Percentiles rank a stretch among this genome's conserved stretches.
Conservation (phyloP, 768 basidiomycete species). For the Gautieria morchelliformis region DNA sequence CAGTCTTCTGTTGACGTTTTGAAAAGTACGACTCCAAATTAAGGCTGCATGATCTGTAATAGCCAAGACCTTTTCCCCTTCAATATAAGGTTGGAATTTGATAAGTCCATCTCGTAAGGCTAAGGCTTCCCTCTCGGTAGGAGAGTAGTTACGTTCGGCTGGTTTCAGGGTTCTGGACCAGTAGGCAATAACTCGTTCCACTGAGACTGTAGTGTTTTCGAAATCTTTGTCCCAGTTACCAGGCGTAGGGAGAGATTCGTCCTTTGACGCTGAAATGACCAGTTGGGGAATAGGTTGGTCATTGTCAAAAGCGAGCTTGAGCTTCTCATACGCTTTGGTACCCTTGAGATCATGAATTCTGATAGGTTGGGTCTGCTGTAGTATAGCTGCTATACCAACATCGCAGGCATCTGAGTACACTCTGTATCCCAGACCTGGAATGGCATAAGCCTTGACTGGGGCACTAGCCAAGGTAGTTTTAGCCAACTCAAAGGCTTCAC, state of each 20-base stretch:
- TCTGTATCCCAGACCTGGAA: constrained; percentile 21
- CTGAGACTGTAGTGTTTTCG: constrained; percentile 7
- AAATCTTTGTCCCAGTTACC: constrained; percentile 16
- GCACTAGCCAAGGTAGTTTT: constrained; percentile 24
- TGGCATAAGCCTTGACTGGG: constrained; percentile 24
- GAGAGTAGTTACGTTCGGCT: constrained; percentile 11
- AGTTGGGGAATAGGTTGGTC: constrained; percentile 5
- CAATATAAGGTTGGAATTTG: constrained; percentile 12
- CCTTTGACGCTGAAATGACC: background rate
- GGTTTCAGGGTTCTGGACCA: constrained; percentile 12
- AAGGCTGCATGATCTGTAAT: constrained; percentile 13
- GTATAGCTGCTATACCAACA: constrained; percentile 21
- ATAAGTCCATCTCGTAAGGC: constrained; percentile 12
- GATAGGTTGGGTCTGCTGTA: constrained; percentile 20
- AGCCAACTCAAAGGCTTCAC: constrained; percentile 19
- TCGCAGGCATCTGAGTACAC: constrained; percentile 27
- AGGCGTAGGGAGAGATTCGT: constrained; percentile 21
- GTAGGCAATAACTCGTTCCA: constrained; percentile 11
- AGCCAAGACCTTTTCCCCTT: constrained; percentile 10
- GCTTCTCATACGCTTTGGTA: constrained; percentile 13
- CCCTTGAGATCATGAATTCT: constrained; percentile 14
- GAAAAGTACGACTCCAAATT: constrained; percentile 9
- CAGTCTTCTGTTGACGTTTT: constrained; percentile 11
- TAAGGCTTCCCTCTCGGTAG: constrained; percentile 12
- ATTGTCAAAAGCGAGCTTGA: constrained; percentile 8